Conservation (phyloP, 2,329 filamentous ascomycete genomes). For the Colletotrichum trifolii region DNA sequence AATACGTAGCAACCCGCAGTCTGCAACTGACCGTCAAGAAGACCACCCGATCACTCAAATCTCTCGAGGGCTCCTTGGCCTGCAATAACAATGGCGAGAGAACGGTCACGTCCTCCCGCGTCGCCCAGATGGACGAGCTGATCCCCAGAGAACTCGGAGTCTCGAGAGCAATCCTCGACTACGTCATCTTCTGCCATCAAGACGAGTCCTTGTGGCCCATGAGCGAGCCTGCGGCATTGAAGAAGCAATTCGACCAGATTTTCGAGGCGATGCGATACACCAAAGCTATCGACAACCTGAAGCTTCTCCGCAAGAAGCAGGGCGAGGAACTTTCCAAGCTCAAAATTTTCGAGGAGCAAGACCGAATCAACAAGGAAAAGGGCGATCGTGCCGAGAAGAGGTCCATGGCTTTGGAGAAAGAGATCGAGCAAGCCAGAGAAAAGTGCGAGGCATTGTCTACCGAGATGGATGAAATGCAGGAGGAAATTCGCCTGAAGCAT, state of each 20-base stretch:
- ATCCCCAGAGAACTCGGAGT: slow-evolving; percentile 91
- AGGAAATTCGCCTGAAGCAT: slow-evolving; percentile 73
- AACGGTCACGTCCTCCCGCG: slow-evolving; percentile 80
- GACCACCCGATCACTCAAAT: slow-evolving; percentile 79
- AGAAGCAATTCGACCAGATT: slow-evolving; percentile 96
- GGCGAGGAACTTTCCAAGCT: slow-evolving; percentile 78
- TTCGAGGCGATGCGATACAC: slow-evolving; percentile 98
- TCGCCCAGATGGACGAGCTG: slow-evolving; percentile 83
- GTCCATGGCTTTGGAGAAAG: slow-evolving; percentile 70
- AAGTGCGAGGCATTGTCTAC: slow-evolving; percentile 68
- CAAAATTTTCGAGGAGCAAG: slow-evolving; percentile 79
- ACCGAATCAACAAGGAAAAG: slow-evolving; percentile 86
- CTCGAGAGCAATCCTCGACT: slow-evolving; percentile 88
- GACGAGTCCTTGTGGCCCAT: slow-evolving; percentile 98
- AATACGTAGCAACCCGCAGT: slow-evolving; percentile 85
- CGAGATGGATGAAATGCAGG: slow-evolving; percentile 70
- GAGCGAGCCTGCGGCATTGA: slow-evolving; percentile 85
- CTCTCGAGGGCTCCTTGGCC: slow-evolving; percentile 82
- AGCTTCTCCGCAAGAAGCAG: slow-evolving; percentile 84
- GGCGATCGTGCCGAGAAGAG: slow-evolving; percentile 78
- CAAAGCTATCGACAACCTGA: slow-evolving; percentile 96
- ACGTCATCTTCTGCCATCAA: slow-evolving; percentile 98
- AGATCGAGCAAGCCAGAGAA: slow-evolving; percentile 71
- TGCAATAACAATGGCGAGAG: slow-evolving; percentile 84
- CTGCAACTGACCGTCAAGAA: slow-evolving; percentile 91